Base-by-base conservation (phyloP, 2,329 filamentous ascomycete genomes). In the Gyromitra esculenta region DNA sequence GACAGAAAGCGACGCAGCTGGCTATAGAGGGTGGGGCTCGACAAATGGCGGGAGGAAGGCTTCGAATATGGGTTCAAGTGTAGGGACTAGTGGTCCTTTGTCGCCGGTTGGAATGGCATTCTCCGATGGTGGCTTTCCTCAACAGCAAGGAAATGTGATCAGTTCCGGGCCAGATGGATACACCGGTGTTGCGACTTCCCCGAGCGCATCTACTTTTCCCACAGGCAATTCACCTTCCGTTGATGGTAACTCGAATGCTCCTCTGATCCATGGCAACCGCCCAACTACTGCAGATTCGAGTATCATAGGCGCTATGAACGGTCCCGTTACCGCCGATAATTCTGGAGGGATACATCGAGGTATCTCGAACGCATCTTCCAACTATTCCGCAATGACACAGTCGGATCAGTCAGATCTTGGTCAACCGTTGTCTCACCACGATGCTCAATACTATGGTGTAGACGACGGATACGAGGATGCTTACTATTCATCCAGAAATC, bases 1-100 rank as follows among this genome's bases (percentile, higher is more conserved):
- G 91, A 88, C 89, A 74, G 92, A 97, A 82, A 92, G 93, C 78
- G 88, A 88, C 74, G 87, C 87, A 70, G 88, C 54, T 62, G 95
- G 95, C 62, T 99, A 99, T 85, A 91, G 96, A 80, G 96, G 96
- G 80, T 99, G 96, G 96, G 95, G 95, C 71, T 91, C 91, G 66
- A 94, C 92, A 1, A 91, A 91, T 0, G 84, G 87, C 18, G 87
- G 91, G 72, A 90, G 93, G 80, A 97, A 97, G 83, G 89, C 92
- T 35, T 97, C 94, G 1, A 97, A 94, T 13, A 97, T 93, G 37
- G 87, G 97, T 81, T 97, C 93, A 11, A 92, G 92, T 80, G 91
- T 92, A 78, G 81, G 80, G 54, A 85, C 85, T 81, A 78, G 69
- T 15, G 70, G 57, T 11, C 70, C 76, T 11, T 25, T 78, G 43